These are phyloP conservation scores for Dryas octopetala DNA, from an alignment of 306 rosid genomes.

Conservation along the genomic window DNA sequence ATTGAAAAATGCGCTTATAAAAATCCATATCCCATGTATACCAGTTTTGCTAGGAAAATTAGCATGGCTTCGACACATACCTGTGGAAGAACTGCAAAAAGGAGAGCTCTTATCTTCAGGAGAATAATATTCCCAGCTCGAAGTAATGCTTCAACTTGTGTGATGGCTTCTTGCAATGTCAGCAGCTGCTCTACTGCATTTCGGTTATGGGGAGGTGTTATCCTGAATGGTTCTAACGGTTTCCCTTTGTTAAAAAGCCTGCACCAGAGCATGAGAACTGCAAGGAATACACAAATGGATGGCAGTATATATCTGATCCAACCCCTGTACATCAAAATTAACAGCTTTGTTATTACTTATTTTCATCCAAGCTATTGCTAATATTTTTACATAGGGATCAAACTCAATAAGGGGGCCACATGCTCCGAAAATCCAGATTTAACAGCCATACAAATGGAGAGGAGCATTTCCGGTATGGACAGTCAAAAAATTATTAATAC, in stretches of 20 bases:
- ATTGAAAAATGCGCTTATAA: too few relatives aligned
- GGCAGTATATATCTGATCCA: conserved; percentile 82
- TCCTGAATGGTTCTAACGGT: conserved; percentile 59
- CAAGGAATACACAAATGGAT: conserved; percentile 47
- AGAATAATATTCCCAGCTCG: conserved; percentile 84
- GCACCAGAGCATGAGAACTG: conserved; percentile 70
- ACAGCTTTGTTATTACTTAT: conserved; percentile 10
- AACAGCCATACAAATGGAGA: not conserved
- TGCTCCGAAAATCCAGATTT: conserved; percentile 11
- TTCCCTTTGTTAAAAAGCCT: conserved; percentile 56
- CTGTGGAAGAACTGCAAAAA: conserved; percentile 79
- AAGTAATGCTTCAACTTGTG: conserved; percentile 67
- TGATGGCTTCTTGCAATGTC: conserved; percentile 78
- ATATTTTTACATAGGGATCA: not conserved
- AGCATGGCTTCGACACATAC: conserved; percentile 37
- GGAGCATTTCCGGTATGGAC: not conserved
- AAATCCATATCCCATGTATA: not conserved
- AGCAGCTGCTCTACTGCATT: conserved; percentile 88
- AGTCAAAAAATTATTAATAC: not conserved
- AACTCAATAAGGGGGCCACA: not conserved
- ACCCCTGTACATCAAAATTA: conserved; percentile 55
- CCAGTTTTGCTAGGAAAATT: not conserved
- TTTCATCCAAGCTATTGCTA: conserved; percentile 10
- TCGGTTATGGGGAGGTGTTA: conserved; percentile 65
- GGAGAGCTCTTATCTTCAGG: conserved; percentile 83